Evolutionary conservation across 192 early-diverging fungal genomes (phyloP).

Genomic region (Gaertneriomyces sp.): DNA sequence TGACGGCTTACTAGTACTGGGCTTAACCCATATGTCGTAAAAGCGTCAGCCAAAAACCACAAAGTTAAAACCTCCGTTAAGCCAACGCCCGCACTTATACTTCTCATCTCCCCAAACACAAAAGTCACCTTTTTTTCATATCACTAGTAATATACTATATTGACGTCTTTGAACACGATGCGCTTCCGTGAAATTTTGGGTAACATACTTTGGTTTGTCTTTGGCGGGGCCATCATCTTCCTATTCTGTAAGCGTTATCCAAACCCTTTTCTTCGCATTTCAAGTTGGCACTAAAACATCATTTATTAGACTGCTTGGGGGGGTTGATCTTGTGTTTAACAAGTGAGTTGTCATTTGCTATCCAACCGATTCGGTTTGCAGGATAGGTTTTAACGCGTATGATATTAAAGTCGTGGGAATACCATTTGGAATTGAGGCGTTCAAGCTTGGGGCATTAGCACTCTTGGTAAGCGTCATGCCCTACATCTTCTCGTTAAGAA

Average conservation of each 20-base stretch:
- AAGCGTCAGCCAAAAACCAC: no score
- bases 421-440: slow-evolving; percentile 24
- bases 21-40: no score
- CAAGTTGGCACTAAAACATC: neutral
- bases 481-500: no score
- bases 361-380: neutral
- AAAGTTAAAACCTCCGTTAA: no score
- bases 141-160: no score
- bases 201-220: slow-evolving; percentile 20
- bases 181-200: slow-evolving; percentile 1
- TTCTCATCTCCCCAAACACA: no score
- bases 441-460: slow-evolving; percentile 16
- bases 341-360: neutral
- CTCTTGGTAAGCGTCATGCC: slow-evolving; percentile 7
- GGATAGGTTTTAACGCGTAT: neutral
- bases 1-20: no score
- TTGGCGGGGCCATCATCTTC: slow-evolving; percentile 21
- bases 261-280: neutral
- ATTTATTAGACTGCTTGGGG: slow-evolving; percentile 10
- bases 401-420: slow-evolving; percentile 12
- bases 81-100: no score
- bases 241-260: slow-evolving; percentile 9
- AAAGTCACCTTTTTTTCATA: no score
- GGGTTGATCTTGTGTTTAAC: slow-evolving; percentile 15
- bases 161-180: neutral